Conservation (phyloP, 352 stramenopile genomes). For the Phytophthora crassamura region DNA sequence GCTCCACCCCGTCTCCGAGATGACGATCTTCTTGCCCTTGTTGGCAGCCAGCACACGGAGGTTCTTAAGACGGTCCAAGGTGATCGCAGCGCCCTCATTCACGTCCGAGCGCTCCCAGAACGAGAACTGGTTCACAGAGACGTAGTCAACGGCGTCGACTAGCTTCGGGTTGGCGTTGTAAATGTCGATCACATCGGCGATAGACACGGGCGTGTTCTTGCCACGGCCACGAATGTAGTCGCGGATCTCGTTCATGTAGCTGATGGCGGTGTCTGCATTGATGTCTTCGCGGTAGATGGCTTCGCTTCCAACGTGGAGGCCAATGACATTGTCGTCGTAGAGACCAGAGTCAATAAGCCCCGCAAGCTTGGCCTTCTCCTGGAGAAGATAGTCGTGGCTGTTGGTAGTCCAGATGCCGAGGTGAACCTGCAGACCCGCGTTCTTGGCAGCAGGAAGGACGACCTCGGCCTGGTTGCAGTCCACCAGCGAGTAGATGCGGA, state of each 20-base stretch:
- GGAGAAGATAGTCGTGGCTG: conserved; percentile 42
- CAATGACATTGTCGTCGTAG: conserved; percentile 57
- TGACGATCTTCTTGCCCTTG: conserved; percentile 66
- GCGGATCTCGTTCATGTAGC: conserved; percentile 73
- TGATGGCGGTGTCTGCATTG: conserved; percentile 49
- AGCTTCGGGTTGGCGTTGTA: conserved; percentile 71
- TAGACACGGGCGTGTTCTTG: conserved; percentile 63
- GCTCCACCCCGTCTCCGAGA: conserved; percentile 78
- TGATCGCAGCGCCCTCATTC: conserved; percentile 51
- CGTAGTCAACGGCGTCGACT: conserved; percentile 66
- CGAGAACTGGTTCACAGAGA: conserved; percentile 84
- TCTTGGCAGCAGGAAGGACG: conserved; percentile 55
- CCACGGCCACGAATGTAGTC: conserved; percentile 43
- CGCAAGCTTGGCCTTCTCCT: conserved; percentile 54
- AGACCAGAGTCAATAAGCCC: conserved; percentile 48
- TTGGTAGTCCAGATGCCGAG: conserved; percentile 71
- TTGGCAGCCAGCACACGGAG: conserved; percentile 48
- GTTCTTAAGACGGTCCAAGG: conserved; percentile 63
- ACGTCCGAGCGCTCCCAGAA: conserved; percentile 70
- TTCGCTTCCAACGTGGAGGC: conserved; percentile 68
- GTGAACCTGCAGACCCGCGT: conserved; percentile 55
- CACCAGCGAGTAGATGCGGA: conserved; percentile 75
- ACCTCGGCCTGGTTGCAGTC: conserved; percentile 59
- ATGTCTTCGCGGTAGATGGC: conserved; percentile 76
- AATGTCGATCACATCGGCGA: conserved; percentile 75